Conservation (phyloP, 306 rosid species). For the Vigna trinervia region DNA sequence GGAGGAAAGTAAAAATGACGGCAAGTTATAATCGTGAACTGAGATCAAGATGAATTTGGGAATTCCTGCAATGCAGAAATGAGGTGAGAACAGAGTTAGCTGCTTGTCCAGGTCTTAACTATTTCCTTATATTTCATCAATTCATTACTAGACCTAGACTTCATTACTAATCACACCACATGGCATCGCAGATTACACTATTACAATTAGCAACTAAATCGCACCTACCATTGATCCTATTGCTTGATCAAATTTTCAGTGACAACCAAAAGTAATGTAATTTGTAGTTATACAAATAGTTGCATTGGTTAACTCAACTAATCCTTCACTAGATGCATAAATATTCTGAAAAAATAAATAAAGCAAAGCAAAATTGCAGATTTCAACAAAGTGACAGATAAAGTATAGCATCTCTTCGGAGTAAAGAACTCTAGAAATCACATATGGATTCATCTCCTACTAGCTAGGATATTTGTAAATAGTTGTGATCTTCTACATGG, state of each 20-base stretch:
- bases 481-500: background rate
- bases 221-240: constrained; percentile 1
- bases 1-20: constrained; percentile 77
- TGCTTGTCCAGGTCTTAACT: constrained; percentile 5
- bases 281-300: constrained; percentile 1
- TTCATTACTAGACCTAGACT: background rate
- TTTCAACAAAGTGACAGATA: background rate
- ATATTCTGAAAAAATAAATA: background rate
- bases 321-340: constrained; percentile 10
- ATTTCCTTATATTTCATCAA: constrained; percentile 2
- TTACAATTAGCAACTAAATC: background rate
- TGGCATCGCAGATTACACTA: background rate
- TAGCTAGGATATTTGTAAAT: background rate
- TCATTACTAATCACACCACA: background rate
- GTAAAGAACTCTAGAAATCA: background rate
- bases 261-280: background rate
- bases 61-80: constrained; percentile 62
- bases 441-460: background rate
- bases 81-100: background rate
- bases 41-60: constrained; percentile 92
- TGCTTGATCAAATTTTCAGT: background rate
- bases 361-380: background rate
- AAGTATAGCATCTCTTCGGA: background rate
- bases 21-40: constrained; percentile 92
- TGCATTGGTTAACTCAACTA: background rate